A percentile compares a stretch with the other conserved stretches of the same genome.
phyloP scores from a whole-genome alignment of 75 land plant genomes.

The Larix kaempferi region DNA sequence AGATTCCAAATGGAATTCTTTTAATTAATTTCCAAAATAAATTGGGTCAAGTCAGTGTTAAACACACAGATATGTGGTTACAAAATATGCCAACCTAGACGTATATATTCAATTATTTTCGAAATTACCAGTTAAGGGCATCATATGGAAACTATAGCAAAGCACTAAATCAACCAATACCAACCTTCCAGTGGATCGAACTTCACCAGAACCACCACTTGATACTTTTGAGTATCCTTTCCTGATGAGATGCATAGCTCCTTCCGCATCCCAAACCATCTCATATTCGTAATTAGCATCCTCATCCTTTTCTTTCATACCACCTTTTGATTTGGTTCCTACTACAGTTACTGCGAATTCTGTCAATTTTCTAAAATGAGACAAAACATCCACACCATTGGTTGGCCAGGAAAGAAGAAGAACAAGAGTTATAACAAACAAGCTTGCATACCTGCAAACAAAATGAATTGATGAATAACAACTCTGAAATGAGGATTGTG shows the following conservation, averaged over 20 bases:
- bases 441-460: slow-evolving; percentile 63
- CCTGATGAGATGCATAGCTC: slow-evolving; percentile 64
- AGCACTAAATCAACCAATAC: neutral
- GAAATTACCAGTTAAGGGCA: neutral
- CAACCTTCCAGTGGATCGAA: slow-evolving; percentile 17
- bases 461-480: neutral
- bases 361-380: slow-evolving; percentile 13
- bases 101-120: neutral
- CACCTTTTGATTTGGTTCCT: slow-evolving; percentile 14
- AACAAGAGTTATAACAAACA: slow-evolving; percentile 54
- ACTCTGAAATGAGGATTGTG: neutral
- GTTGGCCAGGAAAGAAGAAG: slow-evolving; percentile 65
- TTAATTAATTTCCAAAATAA: too few species aligned
- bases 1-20: too few species aligned
- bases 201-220: slow-evolving; percentile 9
- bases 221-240: slow-evolving; percentile 30
- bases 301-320: slow-evolving; percentile 68
- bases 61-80: neutral
- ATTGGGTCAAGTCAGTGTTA: neutral
- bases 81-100: neutral
- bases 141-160: neutral
- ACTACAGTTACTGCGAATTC: slow-evolving; percentile 11
- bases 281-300: slow-evolving; percentile 81
- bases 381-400: slow-evolving; percentile 32
- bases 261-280: slow-evolving; percentile 97